Percentiles rank a stretch among this genome's conserved stretches.
These are phyloP conservation scores for Ceratocystis diversiconidia DNA, from an alignment of 2,329 filamentous ascomycete species.

Conservation along the genomic window DNA sequence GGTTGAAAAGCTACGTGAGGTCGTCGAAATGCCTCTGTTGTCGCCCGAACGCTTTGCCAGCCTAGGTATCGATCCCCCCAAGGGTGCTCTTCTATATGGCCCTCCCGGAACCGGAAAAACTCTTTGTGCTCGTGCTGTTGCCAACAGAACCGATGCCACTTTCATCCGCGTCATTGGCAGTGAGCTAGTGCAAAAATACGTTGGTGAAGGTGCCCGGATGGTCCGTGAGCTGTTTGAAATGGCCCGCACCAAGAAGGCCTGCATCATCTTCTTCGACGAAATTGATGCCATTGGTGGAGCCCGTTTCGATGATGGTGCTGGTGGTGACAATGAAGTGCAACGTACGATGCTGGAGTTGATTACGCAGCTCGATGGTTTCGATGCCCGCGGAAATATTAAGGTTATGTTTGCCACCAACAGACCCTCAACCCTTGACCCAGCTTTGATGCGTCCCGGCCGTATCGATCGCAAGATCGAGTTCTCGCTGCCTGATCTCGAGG, in stretches of 20 bases:
- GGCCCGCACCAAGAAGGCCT: constrained; percentile 98
- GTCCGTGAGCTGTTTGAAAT: constrained; percentile 98
- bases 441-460: constrained; percentile 89
- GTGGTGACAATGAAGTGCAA: constrained; percentile 95
- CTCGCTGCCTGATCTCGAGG: constrained; percentile 90
- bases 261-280: constrained; percentile 95
- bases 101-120: constrained; percentile 98
- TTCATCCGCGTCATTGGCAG: constrained; percentile 98
- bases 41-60: constrained; percentile 96
- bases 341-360: constrained; percentile 97
- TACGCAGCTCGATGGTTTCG: constrained; percentile 92
- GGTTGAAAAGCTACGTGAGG: constrained; percentile 96
- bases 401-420: constrained; percentile 99
- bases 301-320: constrained; percentile 90
- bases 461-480: constrained; percentile 99
- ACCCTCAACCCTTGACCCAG: constrained; percentile 89
- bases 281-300: constrained; percentile 93
- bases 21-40: constrained; percentile 94
- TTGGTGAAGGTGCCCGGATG: constrained; percentile 96
- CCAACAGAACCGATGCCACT: constrained; percentile 93
- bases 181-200: constrained; percentile 96
- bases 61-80: constrained; percentile 96
- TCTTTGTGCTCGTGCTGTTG: constrained; percentile 89
- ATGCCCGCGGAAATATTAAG: constrained; percentile 94
- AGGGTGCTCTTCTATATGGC: constrained; percentile 91